Evolutionary conservation across 192 early-diverging fungal species (phyloP).

Genomic region (Rhizophagus clarus): DNA sequence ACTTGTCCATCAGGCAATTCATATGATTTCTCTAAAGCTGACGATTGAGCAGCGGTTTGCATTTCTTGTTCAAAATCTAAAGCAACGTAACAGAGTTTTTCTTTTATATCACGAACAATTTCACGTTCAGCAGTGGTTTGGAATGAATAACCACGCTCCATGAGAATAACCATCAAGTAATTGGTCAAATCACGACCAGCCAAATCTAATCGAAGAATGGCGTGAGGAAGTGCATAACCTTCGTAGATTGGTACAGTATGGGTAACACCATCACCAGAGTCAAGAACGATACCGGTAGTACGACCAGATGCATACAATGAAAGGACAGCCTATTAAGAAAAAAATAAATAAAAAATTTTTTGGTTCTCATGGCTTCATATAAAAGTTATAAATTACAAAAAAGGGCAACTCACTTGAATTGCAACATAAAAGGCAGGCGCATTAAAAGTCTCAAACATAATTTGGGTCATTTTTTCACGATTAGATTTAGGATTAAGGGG

Average conservation of each 20-base stretch:
- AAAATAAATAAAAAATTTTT: not conserved
- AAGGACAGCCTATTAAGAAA: conserved; percentile 78
- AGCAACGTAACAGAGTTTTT: conserved; percentile 98
- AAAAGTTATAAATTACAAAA: not conserved
- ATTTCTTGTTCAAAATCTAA: conserved; percentile 98
- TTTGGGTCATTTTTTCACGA: conserved; percentile 99
- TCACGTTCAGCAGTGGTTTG: conserved; percentile 95
- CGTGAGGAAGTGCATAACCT: conserved; percentile 94
- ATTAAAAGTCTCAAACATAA: conserved; percentile 99
- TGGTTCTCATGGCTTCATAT: not conserved
- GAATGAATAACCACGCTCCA: conserved; percentile 96
- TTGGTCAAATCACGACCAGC: conserved; percentile 97
- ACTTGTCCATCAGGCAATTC: conserved; percentile 99
- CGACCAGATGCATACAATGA: conserved; percentile 96
- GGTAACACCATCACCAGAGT: conserved; percentile 97
- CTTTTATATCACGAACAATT: conserved; percentile 99
- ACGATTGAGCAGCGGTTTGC: conserved; percentile 90
- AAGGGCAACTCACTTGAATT: conserved; percentile 63
- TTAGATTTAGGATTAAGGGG: conserved; percentile 98
- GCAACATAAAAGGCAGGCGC: conserved; percentile 96
- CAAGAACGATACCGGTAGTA: conserved; percentile 98
- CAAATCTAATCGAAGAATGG: conserved; percentile 95
- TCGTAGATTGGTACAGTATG: conserved; percentile 99
- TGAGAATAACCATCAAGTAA: conserved; percentile 91
- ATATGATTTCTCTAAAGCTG: conserved; percentile 95